Evolutionary conservation across 2,329 filamentous ascomycete species (phyloP), one percentile per base, ranked within the genome.

Genomic region (Xylaria arbuscula): DNA sequence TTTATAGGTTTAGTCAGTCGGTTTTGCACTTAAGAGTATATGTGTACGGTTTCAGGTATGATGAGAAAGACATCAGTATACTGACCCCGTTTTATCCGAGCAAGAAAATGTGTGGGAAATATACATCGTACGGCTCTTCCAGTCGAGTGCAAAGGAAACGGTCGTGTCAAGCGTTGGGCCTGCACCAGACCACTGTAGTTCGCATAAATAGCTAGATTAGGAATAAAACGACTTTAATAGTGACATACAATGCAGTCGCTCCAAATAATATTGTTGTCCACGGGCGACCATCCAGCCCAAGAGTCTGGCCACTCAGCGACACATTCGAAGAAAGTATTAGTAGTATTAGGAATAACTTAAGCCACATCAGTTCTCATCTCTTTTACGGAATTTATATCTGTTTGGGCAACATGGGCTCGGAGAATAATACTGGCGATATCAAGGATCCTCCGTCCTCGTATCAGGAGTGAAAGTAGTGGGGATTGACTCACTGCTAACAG

Each of bases 61-160:
- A 4, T 11, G 7, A 15, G 7, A 36, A 57, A 40, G 28, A 19
- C 11, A 17, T 56, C 6, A 7, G 53, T 15, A 61, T 32, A 69
- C 73, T 71, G 59, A 77, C 75, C 72, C 74, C 51, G 72, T 57
- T 17, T 56, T 65, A 53, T 80, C 76, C 4, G 77, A 79, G 64
- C 79, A 81, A 3, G 67, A 60, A 68, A 78, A 81, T 0, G 77
- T 79, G 57, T 81, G 79, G 0, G 77, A 74, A 32, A 81, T 55
- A 38, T 78, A 79, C 71, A 80, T 73, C 0, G 71, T 77, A 42
- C 70, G 75, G 24, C 69, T 79, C 50, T 74, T 74, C 79, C 78
- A 80, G 54, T 81, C 78, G 24, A 78, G 19, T 0, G 78, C 77
- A 58, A 80, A 79, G 0, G 78, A 75, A 7, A 80, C 75, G 3